Evolutionary conservation across 2,329 filamentous ascomycete species (phyloP).

Genomic region (Westerdykella sp.): DNA sequence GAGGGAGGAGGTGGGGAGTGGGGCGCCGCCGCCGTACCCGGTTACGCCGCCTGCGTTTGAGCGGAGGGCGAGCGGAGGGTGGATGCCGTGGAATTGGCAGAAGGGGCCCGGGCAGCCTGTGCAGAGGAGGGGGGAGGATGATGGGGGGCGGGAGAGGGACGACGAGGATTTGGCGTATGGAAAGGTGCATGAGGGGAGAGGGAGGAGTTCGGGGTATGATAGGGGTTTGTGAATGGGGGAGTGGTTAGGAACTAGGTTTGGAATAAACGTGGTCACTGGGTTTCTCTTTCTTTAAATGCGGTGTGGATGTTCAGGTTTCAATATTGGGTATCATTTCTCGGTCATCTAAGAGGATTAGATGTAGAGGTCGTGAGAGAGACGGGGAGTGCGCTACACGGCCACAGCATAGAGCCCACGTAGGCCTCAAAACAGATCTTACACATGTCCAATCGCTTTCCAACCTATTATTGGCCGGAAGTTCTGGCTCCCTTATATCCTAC

Average conservation of each 20-base stretch:
- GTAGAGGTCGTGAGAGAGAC: not conserved
- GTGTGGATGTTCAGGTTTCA: not conserved
- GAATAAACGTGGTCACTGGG: no score
- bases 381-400: not conserved
- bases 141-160: constrained; percentile 2
- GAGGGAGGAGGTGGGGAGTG: constrained; percentile 57
- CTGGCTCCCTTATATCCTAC: constrained; percentile 2
- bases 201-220: constrained; percentile 1
- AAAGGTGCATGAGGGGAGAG: constrained; percentile 17
- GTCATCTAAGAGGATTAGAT: not conserved
- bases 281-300: no score
- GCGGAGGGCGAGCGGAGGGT: constrained; percentile 34
- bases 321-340: not conserved
- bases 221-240: not conserved
- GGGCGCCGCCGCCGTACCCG: constrained; percentile 35
- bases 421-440: no score
- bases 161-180: constrained; percentile 34
- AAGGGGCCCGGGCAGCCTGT: constrained; percentile 8
- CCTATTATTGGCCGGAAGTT: no score
- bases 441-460: no score
- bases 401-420: no score
- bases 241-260: not conserved
- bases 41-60: constrained; percentile 27
- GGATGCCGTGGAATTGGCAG: constrained; percentile 49
- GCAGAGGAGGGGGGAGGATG: constrained; percentile 5